phyloP scores from a whole-genome alignment of 768 basidiomycete species.

The Tylopilus balloui region DNA sequence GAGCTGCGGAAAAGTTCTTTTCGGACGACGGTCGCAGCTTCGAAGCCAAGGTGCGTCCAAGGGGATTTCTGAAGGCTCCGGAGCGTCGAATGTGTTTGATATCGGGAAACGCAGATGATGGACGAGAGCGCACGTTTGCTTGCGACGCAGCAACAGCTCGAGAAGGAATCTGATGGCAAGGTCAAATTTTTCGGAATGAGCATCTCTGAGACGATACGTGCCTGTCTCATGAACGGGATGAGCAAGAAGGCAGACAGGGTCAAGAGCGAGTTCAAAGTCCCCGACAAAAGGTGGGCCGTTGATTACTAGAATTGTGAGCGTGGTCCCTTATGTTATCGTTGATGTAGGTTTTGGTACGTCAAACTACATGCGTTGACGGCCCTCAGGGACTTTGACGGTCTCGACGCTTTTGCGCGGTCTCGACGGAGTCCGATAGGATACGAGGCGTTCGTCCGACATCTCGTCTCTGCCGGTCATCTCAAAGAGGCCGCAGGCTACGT shows the following conservation, averaged over 20 bases:
- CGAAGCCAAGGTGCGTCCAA: constrained; percentile 74
- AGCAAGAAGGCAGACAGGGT: constrained; percentile 86
- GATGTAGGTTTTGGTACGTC: constrained; percentile 83
- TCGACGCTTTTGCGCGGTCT: constrained; percentile 82
- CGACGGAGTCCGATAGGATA: constrained; percentile 95
- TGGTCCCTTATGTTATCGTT: not conserved
- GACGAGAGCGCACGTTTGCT: constrained; percentile 82
- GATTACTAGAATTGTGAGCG: not conserved
- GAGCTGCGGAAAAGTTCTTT: constrained; percentile 87
- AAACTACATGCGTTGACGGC: constrained; percentile 81
- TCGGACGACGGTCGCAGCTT: constrained; percentile 87
- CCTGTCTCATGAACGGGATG: constrained; percentile 73
- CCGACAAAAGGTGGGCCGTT: constrained; percentile 78
- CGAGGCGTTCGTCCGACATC: constrained; percentile 80
- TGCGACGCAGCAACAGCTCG: constrained; percentile 77
- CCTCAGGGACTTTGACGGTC: constrained; percentile 78
- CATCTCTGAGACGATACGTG: constrained; percentile 81
- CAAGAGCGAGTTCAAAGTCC: constrained; percentile 86
- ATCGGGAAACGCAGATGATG: constrained; percentile 65
- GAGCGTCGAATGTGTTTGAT: not conserved
- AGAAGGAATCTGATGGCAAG: constrained; percentile 78
- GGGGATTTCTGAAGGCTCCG: no score
- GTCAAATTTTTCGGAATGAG: constrained; percentile 78
- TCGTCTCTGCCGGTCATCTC: constrained; percentile 66
- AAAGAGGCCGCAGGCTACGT: constrained; percentile 81